Evolutionary conservation across 441 rosid species (phyloP), one percentile per base, ranked within the genome.

Genomic region (Populus hybrid): DNA sequence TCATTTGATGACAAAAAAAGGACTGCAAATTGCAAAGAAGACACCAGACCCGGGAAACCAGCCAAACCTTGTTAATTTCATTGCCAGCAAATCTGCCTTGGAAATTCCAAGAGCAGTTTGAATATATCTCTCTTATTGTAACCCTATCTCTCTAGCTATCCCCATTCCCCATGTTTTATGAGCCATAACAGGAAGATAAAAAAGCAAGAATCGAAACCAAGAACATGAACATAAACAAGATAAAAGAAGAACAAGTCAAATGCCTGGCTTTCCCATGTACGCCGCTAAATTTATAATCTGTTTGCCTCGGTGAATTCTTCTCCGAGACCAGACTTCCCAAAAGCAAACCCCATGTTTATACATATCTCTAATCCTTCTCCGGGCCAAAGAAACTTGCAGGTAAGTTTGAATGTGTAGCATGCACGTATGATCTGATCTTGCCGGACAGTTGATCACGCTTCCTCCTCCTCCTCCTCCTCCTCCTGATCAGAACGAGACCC

Each of bases 201-300:
- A 23, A 42, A 74, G n/a, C 16, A 12, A 73, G 54, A 61, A 12
- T 3, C 3, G 42, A 28, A 32, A 63, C 28, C 9, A 67, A 36
- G 6, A 23, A 30, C 21, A 14, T 3, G 21, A 65, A 34, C 36
- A 21, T 10, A 1, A 77, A 0, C 5, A 6, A 28, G 64, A 35
- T 24, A 3, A 11, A 21, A 59, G 5, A 30, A 2, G 10, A 54
- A 28, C 38, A 46, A 32, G 63, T 10, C 11, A 65, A 64, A 74
- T 88, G 92, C 92, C 90, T 89, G 92, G 92, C 92, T 82, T 84
- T 87, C 86, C 90, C 92, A 73, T 86, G 91, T 89, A 89, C 91
- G 92, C 92, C 91, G 74, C 82, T 34, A 65, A 74, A 66, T 65
- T 64, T 38, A 64, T 73, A 6, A 30, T 3, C 0, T 8, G 34